Evolutionary conservation across 257 asterid species (phyloP).

Genomic region (Lycium barbarum): DNA sequence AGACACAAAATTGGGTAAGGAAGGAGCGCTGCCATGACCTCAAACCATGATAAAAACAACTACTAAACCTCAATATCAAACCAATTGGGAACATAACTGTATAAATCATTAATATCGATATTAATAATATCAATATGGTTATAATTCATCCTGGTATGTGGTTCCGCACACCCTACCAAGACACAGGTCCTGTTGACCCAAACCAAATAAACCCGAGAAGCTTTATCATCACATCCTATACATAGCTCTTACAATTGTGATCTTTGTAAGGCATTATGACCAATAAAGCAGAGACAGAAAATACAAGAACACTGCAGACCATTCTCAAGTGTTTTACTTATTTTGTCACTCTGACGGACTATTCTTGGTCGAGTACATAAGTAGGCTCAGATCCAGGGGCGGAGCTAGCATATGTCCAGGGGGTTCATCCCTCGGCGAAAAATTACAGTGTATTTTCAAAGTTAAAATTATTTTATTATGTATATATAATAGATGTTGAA

Average conservation of each 20-base stretch:
- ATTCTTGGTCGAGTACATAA: neutral
- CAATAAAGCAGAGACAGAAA: neutral
- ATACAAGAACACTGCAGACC: neutral
- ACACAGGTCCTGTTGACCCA: no score
- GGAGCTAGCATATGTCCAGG: no score
- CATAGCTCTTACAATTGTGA: neutral
- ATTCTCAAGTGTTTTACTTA: neutral
- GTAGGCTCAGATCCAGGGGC: no score
- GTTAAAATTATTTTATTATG: no score
- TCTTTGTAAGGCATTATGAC: neutral
- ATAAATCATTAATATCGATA: neutral
- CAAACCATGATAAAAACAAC: neutral
- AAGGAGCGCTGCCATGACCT: neutral
- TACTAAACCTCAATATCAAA: neutral
- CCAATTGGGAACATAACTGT: neutral
- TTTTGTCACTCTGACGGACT: neutral
- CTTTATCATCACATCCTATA: neutral
- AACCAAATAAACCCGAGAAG: neutral
- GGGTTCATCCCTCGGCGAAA: no score
- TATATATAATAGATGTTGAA: no score
- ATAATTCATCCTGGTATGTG: no score
- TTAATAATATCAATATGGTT: neutral
- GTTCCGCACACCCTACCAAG: neutral
- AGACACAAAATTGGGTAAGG: neutral
- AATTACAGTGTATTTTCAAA: no score